Evolutionary conservation across 345 rosid genomes (phyloP).

Genomic region (Turritis glabra): DNA sequence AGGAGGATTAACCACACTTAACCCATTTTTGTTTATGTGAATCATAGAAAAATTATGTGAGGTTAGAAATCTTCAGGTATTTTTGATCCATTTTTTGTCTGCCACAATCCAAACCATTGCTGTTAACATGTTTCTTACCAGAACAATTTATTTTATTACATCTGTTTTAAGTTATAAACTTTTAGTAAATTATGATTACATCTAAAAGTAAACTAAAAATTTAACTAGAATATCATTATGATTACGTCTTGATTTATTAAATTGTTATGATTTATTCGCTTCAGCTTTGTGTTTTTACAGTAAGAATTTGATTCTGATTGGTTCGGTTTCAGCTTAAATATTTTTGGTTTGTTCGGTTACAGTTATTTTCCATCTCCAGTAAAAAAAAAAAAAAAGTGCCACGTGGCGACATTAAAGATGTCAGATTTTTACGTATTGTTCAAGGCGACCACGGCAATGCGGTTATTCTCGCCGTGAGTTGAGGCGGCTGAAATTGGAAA

Average conservation of each 20-base stretch:
- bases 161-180: too few species aligned
- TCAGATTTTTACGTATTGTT: background rate
- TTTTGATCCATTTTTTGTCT: background rate
- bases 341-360: background rate
- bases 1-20: slow-evolving; percentile 47
- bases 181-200: too few species aligned
- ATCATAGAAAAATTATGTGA: background rate
- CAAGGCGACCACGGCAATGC: background rate
- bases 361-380: too few species aligned
- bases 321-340: too few species aligned
- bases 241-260: too few species aligned
- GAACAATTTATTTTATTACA: background rate
- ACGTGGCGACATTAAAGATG: background rate
- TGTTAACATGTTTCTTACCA: background rate
- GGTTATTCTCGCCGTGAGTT: slow-evolving; percentile 7
- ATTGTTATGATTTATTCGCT: too few species aligned
- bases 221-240: background rate
- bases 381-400: background rate
- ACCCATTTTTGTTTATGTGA: background rate
- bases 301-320: too few species aligned
- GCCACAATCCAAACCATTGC: background rate
- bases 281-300: too few species aligned
- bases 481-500: slow-evolving; percentile 12
- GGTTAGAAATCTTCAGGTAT: slow-evolving; percentile 6
- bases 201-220: too few species aligned